Conservation (phyloP, 1,284 basidiomycete genomes). For the Dichomitus squalens region DNA sequence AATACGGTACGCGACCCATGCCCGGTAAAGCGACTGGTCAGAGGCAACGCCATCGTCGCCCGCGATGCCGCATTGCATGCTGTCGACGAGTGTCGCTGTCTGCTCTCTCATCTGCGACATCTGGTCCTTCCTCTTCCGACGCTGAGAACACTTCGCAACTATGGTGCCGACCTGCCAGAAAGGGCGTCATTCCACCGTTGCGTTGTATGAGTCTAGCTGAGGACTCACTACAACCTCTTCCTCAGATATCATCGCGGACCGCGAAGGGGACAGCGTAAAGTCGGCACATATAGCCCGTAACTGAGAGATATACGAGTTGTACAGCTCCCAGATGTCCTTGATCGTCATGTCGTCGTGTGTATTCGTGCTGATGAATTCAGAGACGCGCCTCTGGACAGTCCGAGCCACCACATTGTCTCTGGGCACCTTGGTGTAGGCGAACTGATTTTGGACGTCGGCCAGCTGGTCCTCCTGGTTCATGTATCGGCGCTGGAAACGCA, state of each 20-base stretch:
- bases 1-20: slow-evolving; percentile 57
- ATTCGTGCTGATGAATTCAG: slow-evolving; percentile 27
- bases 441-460: slow-evolving; percentile 30
- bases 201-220: too few species aligned
- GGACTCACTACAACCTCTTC: slow-evolving; percentile 52
- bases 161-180: slow-evolving; percentile 52
- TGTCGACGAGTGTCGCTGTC: slow-evolving; percentile 51
- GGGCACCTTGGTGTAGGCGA: slow-evolving; percentile 22
- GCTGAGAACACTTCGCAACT: slow-evolving; percentile 57
- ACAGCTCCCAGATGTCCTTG: slow-evolving; percentile 38
- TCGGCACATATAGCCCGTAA: slow-evolving; percentile 51
- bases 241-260: slow-evolving; percentile 51
- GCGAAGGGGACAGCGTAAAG: slow-evolving; percentile 47
- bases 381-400: slow-evolving; percentile 28
- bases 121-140: slow-evolving; percentile 51
- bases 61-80: slow-evolving; percentile 47
- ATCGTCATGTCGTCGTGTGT: slow-evolving; percentile 26
- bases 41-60: slow-evolving; percentile 45
- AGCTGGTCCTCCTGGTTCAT: slow-evolving; percentile 19
- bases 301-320: slow-evolving; percentile 48
- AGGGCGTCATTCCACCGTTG: not conserved
- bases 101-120: slow-evolving; percentile 58
- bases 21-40: slow-evolving; percentile 43
- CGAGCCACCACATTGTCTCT: slow-evolving; percentile 24
- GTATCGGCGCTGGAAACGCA: slow-evolving; percentile 24